phyloP scores from a whole-genome alignment of 1,284 basidiomycete species.

The Irpex sp. region DNA sequence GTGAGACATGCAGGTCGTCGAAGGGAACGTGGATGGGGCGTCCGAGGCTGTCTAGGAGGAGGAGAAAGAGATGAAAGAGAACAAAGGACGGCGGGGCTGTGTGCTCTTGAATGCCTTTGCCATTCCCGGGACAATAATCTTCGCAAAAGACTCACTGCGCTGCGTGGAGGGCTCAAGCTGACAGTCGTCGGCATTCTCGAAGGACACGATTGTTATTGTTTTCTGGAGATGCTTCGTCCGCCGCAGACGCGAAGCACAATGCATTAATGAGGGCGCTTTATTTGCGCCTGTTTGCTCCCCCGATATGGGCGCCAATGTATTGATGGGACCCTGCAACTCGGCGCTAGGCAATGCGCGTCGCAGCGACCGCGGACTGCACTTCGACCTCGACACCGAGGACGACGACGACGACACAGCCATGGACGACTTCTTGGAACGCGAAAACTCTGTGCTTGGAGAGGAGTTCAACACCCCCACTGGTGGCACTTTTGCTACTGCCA shows the following conservation, averaged over 20 bases:
- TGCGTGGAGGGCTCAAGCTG: neutral
- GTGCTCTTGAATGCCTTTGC: neutral
- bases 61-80: neutral
- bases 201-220: conserved; percentile 4
- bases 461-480: conserved; percentile 25
- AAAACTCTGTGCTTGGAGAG: conserved; percentile 30
- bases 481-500: conserved; percentile 24
- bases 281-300: conserved; percentile 7
- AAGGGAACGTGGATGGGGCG: neutral
- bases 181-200: neutral
- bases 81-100: neutral
- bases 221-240: neutral
- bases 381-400: conserved; percentile 10
- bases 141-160: neutral
- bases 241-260: conserved; percentile 8
- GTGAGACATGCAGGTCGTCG: conserved; percentile 1
- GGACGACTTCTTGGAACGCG: conserved; percentile 30
- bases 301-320: neutral
- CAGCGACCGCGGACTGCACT: neutral
- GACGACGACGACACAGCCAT: conserved; percentile 12
- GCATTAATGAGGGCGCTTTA: neutral
- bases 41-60: neutral
- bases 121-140: conserved; percentile 4
- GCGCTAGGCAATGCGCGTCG: neutral
- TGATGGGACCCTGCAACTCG: neutral